These are phyloP conservation scores for Talaromyces sp. DNA, from an alignment of 2,329 filamentous ascomycete species.

Conservation along the genomic window DNA sequence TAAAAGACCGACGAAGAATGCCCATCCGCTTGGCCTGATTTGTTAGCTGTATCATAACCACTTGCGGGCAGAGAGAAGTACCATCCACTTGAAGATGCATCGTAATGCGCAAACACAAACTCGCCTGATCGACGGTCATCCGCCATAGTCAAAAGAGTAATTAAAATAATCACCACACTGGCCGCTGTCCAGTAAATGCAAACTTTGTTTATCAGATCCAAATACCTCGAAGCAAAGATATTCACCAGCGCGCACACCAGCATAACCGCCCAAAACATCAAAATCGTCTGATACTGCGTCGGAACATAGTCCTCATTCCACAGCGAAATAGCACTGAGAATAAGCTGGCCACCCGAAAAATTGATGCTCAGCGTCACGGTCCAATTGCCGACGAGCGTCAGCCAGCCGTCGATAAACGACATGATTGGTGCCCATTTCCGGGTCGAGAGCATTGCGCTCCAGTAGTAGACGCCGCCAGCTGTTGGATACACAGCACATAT, in stretches of 20 bases:
- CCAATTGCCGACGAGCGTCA: constrained; percentile 72
- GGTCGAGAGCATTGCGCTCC: constrained; percentile 65
- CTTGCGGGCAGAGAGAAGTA: constrained; percentile 23
- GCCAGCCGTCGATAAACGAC: constrained; percentile 68
- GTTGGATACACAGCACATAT: constrained; percentile 68
- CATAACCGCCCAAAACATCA: constrained; percentile 71
- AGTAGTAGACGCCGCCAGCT: constrained; percentile 68
- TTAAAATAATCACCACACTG: constrained; percentile 66
- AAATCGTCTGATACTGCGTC: constrained; percentile 66
- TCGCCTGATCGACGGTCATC: constrained; percentile 56
- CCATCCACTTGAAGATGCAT: constrained; percentile 64
- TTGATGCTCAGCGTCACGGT: constrained; percentile 66
- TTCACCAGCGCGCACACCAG: constrained; percentile 62
- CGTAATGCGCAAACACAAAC: constrained; percentile 67
- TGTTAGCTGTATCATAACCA: not conserved
- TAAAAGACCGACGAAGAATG: constrained; percentile 68
- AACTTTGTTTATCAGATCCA: constrained; percentile 68
- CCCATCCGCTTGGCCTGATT: constrained; percentile 61
- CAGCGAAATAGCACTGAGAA: constrained; percentile 64
- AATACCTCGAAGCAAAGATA: constrained; percentile 59
- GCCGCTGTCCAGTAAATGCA: constrained; percentile 70
- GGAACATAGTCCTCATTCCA: constrained; percentile 68
- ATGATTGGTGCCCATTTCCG: constrained; percentile 64
- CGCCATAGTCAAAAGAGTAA: constrained; percentile 60
- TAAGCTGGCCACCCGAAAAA: constrained; percentile 68